phyloP scores from a whole-genome alignment of 176 grass and related monocot species.

The Olyra latifolia region DNA sequence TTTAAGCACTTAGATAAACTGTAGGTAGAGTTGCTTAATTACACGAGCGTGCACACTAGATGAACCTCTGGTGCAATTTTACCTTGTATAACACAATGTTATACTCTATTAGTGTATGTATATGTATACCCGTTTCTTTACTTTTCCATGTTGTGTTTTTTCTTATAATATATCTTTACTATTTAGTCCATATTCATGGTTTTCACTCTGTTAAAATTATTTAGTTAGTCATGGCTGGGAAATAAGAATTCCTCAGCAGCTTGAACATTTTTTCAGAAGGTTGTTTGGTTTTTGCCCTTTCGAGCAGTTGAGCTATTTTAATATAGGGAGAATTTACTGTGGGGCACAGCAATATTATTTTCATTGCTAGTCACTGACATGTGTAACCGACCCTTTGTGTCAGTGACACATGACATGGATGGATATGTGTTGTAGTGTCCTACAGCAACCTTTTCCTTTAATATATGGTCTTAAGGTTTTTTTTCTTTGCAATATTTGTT shows the following conservation, averaged over 20 bases:
- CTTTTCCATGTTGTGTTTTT: neutral
- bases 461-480: neutral
- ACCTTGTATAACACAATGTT: neutral
- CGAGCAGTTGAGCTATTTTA: neutral
- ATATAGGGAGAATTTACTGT: too few relatives aligned
- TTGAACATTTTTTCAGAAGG: neutral
- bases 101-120: neutral
- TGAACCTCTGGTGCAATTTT: neutral
- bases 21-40: neutral
- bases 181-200: neutral
- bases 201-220: neutral
- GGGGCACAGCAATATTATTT: too few relatives aligned
- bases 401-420: too few relatives aligned
- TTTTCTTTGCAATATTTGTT: constrained; percentile 6
- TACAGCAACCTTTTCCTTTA: neutral
- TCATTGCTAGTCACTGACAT: too few relatives aligned
- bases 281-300: neutral
- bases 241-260: neutral
- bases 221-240: neutral
- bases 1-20: neutral
- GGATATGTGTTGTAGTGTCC: too few relatives aligned
- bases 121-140: neutral
- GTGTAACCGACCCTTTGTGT: too few relatives aligned
- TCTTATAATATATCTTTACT: neutral
- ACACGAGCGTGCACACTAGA: neutral